Evolutionary conservation across 352 stramenopile species (phyloP).

Genomic region (Peronosclerospora sorghi): DNA sequence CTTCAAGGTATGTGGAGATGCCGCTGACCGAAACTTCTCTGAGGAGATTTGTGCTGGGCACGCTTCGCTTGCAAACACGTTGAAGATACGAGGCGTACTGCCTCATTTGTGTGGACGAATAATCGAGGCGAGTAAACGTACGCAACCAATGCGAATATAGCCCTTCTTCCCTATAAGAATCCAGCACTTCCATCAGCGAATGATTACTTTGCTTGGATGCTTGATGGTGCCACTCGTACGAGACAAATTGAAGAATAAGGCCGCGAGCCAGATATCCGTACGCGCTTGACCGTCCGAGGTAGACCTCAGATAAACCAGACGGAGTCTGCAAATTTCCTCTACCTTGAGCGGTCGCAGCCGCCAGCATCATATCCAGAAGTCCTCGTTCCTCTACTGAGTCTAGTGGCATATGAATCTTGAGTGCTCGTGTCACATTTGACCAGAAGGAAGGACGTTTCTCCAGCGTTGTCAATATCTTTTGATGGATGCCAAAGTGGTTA

Average conservation of each 20-base stretch:
- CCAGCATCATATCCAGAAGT: conserved; percentile 28
- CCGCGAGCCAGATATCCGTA: conserved; percentile 48
- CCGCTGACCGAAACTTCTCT: conserved; percentile 7
- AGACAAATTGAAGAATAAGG: conserved; percentile 50
- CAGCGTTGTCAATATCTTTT: conserved; percentile 34
- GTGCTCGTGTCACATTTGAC: conserved; percentile 39
- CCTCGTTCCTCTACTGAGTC: conserved; percentile 26
- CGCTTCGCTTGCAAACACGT: conserved; percentile 7
- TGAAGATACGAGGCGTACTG: conserved; percentile 12
- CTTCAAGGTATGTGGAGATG: conserved; percentile 19
- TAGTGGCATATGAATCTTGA: conserved; percentile 50
- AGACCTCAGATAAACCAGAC: conserved; percentile 16
- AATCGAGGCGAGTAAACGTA: conserved; percentile 53
- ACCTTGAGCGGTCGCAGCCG: conserved; percentile 17
- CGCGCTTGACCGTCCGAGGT: conserved; percentile 40
- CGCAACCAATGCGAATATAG: conserved; percentile 60
- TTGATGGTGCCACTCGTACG: conserved; percentile 53
- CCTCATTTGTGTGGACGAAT: conserved; percentile 22
- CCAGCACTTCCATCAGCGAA: conserved; percentile 32
- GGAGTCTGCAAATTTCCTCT: conserved; percentile 7
- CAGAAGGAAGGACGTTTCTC: conserved; percentile 34
- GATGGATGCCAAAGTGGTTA: conserved; percentile 30
- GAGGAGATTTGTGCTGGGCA: conserved; percentile 4
- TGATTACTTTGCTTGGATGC: conserved; percentile 22
- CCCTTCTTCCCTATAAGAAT: conserved; percentile 48